Conservation (phyloP, 2,329 filamentous ascomycete species). For the Elsinoe batatas region DNA sequence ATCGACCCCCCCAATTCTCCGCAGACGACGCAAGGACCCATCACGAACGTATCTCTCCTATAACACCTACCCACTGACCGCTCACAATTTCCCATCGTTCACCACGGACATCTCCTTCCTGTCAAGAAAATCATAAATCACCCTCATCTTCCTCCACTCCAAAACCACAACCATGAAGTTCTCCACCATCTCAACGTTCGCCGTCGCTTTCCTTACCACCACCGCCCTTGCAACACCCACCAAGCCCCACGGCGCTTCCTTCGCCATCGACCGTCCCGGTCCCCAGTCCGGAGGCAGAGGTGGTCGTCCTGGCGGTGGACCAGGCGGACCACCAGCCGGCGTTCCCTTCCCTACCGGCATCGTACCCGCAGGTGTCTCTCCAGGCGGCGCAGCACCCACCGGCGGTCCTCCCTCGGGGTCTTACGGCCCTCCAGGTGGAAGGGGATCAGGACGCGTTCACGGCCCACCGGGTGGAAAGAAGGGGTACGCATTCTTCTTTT, state of each 20-base stretch:
- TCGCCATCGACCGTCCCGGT: neutral
- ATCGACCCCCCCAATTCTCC: neutral
- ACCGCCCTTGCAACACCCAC: neutral
- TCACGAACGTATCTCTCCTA: neutral
- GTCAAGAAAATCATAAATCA: neutral
- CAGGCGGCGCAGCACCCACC: neutral
- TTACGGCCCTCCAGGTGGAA: slow-evolving; percentile 2
- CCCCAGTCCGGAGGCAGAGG: neutral
- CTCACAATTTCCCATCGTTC: neutral
- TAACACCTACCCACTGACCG: neutral
- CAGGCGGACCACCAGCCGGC: neutral
- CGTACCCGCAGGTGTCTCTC: neutral
- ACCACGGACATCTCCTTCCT: neutral
- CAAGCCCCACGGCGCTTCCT: neutral
- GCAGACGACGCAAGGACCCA: neutral
- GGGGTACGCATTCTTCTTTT: no score
- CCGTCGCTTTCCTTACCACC: neutral
- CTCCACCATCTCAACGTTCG: neutral
- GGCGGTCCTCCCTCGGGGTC: neutral
- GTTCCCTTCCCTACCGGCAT: neutral
- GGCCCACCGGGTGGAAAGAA: neutral
- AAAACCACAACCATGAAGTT: neutral
- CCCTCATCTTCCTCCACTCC: neutral
- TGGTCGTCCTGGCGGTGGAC: neutral
- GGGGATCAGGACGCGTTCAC: neutral